These are phyloP conservation scores for Puccinia sorghi DNA, from an alignment of 1,284 basidiomycete genomes.

Conservation along the genomic window DNA sequence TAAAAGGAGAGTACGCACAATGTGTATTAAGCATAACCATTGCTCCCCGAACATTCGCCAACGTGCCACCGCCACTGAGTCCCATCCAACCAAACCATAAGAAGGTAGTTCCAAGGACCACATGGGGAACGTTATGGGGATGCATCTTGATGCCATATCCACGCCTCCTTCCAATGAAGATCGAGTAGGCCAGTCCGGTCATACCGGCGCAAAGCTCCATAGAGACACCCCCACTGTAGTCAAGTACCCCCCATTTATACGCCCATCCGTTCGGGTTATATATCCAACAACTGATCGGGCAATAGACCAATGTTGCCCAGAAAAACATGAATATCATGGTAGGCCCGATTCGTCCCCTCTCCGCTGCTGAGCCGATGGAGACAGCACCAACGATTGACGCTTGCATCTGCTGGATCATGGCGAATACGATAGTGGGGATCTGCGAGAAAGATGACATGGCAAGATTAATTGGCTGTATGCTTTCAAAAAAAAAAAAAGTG, in stretches of 20 bases:
- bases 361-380: slow-evolving; percentile 69
- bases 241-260: slow-evolving; percentile 83
- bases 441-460: slow-evolving; percentile 13
- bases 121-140: slow-evolving; percentile 87
- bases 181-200: slow-evolving; percentile 80
- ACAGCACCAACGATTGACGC: slow-evolving; percentile 63
- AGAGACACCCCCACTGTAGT: slow-evolving; percentile 89
- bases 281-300: slow-evolving; percentile 84
- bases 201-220: slow-evolving; percentile 90
- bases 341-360: slow-evolving; percentile 81
- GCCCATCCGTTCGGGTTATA: slow-evolving; percentile 91
- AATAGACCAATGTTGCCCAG: slow-evolving; percentile 80
- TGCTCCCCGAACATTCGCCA: slow-evolving; percentile 83
- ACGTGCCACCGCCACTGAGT: slow-evolving; percentile 68
- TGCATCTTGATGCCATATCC: slow-evolving; percentile 83
- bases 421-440: slow-evolving; percentile 40
- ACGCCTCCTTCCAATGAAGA: slow-evolving; percentile 83
- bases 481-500: neutral
- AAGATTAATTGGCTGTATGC: neutral
- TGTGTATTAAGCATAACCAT: slow-evolving; percentile 87
- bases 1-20: slow-evolving; percentile 52
- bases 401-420: slow-evolving; percentile 55
- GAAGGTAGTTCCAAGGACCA: slow-evolving; percentile 80
- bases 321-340: slow-evolving; percentile 82
- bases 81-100: slow-evolving; percentile 98